Base-by-base conservation (phyloP, 2,329 filamentous ascomycete species). In the Botrytis byssoidea region DNA sequence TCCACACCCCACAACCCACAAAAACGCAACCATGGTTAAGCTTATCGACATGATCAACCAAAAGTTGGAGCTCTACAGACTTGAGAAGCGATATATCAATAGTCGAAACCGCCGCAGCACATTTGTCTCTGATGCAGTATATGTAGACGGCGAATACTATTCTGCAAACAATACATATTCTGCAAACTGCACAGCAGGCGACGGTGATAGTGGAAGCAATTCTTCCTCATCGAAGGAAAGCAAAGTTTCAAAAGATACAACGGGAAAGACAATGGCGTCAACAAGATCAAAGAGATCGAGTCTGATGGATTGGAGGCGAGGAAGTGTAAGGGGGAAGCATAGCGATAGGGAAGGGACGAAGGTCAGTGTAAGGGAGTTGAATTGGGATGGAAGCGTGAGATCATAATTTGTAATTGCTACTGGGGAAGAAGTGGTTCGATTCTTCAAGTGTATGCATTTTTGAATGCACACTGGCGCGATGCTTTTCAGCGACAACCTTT, bases 31-130 rank as follows among this genome's bases (percentile, higher is more conserved):
- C 68, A 79, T 79, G 79, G 63, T 44, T 32, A 85, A 85, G 79
- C 80, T 91, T 79, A 80, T 91, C 79, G 86, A 89, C 75, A 86
- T 87, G 82, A 87, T 91, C 81, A 87, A 90, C 79, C 87, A 88
- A 74, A 89, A 92, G 86, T 86, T 97, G 80, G 94, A 98, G 86
- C 90, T 98, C 81, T 96, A 97, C 87, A 93, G 94, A 68, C 91
- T 98, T 78, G 95, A 98, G 85, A 92, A 98, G 85, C 92, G 94
- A 79, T 98, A 98, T 86, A 97, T 95, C 70, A 92, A 92, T 80
- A 92, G 94, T 82, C 94, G 95, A 80, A 84, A 90, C 79, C 93
- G 95, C 79, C 93, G 95, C 82, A 95, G 91, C 72, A 96, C 93
- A 75, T 97, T 97, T 83, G 90, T 92, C 81, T 94, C 93, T 81